phyloP scores from a whole-genome alignment of 805 yeast genomes.

The Starmerella sirachaensis region DNA sequence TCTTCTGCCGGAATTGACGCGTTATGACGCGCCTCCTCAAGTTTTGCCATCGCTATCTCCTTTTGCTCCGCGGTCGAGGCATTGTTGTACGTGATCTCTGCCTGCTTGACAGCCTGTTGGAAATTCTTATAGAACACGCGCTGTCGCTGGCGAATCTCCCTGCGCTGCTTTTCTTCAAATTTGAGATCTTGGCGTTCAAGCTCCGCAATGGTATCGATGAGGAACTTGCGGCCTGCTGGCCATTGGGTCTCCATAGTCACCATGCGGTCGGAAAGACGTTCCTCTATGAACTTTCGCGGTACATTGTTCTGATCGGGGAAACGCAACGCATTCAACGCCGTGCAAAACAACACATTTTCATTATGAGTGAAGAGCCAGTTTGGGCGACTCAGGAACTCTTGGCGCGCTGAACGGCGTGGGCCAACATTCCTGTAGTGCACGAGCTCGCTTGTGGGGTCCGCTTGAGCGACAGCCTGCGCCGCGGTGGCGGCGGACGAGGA shows the following conservation, averaged over 20 bases:
- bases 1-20: constrained; percentile 13
- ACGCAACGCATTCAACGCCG: constrained; percentile 15
- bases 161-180: constrained; percentile 9
- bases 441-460: neutral
- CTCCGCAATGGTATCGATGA: constrained; percentile 11
- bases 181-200: constrained; percentile 8
- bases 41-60: constrained; percentile 3
- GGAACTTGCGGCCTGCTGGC: constrained; percentile 17
- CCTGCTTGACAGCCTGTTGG: constrained; percentile 8
- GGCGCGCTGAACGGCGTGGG: constrained; percentile 6
- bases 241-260: constrained; percentile 17
- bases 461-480: neutral
- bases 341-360: constrained; percentile 19
- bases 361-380: constrained; percentile 19
- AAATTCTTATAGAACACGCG: constrained; percentile 12
- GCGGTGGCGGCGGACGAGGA: constrained; percentile 1
- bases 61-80: constrained; percentile 5
- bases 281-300: constrained; percentile 21
- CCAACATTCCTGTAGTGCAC: constrained; percentile 1
- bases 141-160: constrained; percentile 13
- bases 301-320: constrained; percentile 19
- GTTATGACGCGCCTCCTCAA: constrained; percentile 10
- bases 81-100: constrained; percentile 5
- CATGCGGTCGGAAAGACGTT: constrained; percentile 16
- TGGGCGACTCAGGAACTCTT: constrained; percentile 19